These are phyloP conservation scores for Albophoma yamanashiensis DNA, from an alignment of 2,329 filamentous ascomycete species.

Conservation along the genomic window DNA sequence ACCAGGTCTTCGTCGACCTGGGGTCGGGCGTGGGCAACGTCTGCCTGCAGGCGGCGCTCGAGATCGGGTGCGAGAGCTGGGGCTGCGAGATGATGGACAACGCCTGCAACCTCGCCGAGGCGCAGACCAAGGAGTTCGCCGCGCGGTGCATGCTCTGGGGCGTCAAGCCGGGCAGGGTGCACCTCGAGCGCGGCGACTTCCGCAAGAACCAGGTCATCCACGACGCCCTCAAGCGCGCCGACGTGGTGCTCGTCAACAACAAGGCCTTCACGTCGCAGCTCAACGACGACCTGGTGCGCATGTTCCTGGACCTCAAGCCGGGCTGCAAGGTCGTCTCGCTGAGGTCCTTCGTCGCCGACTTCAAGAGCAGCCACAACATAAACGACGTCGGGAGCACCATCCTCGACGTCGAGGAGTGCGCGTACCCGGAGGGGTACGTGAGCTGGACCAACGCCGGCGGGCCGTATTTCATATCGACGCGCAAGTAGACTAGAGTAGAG, in stretches of 20 bases:
- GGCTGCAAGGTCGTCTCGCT: conserved; percentile 86
- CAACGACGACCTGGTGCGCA: conserved; percentile 74
- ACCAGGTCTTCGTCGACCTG: conserved; percentile 85
- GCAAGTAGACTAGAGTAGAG: conserved; percentile 40
- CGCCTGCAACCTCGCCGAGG: conserved; percentile 69
- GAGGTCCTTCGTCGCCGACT: conserved; percentile 78
- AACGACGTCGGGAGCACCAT: conserved; percentile 73
- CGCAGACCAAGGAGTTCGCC: conserved; percentile 72
- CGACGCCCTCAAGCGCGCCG: conserved; percentile 67
- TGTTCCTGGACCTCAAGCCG: conserved; percentile 88
- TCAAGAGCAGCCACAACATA: conserved; percentile 66
- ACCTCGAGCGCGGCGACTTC: conserved; percentile 76
- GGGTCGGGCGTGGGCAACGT: conserved; percentile 96
- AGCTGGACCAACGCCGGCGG: conserved; percentile 86
- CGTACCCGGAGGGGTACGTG: conserved; percentile 61
- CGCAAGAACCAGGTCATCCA: conserved; percentile 61
- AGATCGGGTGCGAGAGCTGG: conserved; percentile 90
- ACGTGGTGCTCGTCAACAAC: conserved; percentile 97
- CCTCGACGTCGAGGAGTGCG: conserved; percentile 59
- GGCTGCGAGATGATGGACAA: conserved; percentile 95
- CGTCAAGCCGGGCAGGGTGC: conserved; percentile 66
- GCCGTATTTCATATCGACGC: conserved; percentile 79
- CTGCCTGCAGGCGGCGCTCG: conserved; percentile 82
- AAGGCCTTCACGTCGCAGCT: conserved; percentile 85
- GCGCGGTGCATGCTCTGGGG: conserved; percentile 88